Base-by-base conservation (phyloP, 495 filamentous ascomycete genomes). In the Tuber umbilicatum region DNA sequence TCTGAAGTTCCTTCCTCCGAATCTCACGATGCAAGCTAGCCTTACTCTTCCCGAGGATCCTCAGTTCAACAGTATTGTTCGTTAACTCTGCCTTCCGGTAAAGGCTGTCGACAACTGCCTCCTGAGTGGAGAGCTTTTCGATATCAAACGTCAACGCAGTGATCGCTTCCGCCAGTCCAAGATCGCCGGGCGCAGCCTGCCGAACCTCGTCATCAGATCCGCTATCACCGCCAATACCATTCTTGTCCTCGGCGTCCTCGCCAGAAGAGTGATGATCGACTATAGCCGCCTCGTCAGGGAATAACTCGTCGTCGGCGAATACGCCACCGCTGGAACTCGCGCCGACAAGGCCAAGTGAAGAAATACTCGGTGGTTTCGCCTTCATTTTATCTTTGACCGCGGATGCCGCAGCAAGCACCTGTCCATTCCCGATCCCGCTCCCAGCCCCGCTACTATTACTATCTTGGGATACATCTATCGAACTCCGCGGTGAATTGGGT, bases 1-100 rank as follows among this genome's bases (percentile, higher is more conserved):
- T 87, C 84, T 99, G 96, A 81, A 99, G 87, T 84, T 97, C 95
- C 83, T 98, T 98, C 41, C 95, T 89, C 55, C 92, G 88, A 50
- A 97, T 93, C 82, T 99, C 96, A 64, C 94, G 87, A 80, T 97
- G 90, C 74, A 99, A 86, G 82, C 94, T 97, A 23, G 92, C 89
- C 81, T 94, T 97, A 5, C 94, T 97, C 83, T 99, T 99, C 47
- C 92, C 89, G 43, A 99, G 83, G 60, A 99, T 98, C 73, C 95
- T 87, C 71, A 99, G 82, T 83, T 99, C 96, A 35, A 94, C 92
- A 1, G 90, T 91, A 82, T 98, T 98, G 83, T 98, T 98, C 4
- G 96, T 98, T 43, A 99, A 86, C 81, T 99, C 96, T 0, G 96
- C 96, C 83, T 98, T 99, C 42, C 92, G 88, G 17, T 92, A 93